Conservation (phyloP, 495 filamentous ascomycete genomes). For the Daldinia bambusicola region DNA sequence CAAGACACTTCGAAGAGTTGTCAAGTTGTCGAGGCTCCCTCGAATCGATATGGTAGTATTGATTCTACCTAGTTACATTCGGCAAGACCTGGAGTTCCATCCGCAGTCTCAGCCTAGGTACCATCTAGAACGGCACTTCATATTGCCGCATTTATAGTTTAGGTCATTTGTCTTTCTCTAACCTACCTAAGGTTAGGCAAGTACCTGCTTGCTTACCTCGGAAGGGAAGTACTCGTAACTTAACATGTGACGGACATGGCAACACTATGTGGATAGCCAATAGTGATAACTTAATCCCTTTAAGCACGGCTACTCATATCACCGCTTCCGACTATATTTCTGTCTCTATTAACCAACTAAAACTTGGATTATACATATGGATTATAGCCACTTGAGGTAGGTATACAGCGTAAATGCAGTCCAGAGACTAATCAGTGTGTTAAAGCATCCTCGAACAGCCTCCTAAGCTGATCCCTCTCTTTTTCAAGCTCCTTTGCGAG, state of each 20-base stretch:
- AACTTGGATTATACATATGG: not conserved
- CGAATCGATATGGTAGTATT: not conserved
- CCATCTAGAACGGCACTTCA: not conserved
- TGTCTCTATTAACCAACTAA: not conserved
- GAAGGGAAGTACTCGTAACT: no score
- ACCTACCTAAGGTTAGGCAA: no score
- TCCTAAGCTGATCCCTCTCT: constrained; percentile 61
- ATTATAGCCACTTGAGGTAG: no score
- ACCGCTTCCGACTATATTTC: not conserved
- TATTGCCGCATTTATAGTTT: not conserved
- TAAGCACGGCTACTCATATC: not conserved
- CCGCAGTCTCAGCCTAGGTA: not conserved
- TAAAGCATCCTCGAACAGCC: constrained; percentile 62
- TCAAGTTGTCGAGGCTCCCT: not conserved
- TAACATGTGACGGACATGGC: no score
- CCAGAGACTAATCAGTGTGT: constrained; percentile 47
- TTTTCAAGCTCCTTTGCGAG: constrained; percentile 76
- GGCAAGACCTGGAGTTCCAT: not conserved
- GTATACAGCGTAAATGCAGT: not conserved
- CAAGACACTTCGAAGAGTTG: not conserved
- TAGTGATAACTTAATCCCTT: not conserved
- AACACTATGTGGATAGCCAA: not conserved
- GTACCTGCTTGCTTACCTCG: no score
- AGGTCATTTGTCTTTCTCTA: not conserved
- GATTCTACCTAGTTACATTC: not conserved